These are phyloP conservation scores for Penicillium antarcticum DNA, from an alignment of 495 filamentous ascomycete genomes.

Conservation along the genomic window DNA sequence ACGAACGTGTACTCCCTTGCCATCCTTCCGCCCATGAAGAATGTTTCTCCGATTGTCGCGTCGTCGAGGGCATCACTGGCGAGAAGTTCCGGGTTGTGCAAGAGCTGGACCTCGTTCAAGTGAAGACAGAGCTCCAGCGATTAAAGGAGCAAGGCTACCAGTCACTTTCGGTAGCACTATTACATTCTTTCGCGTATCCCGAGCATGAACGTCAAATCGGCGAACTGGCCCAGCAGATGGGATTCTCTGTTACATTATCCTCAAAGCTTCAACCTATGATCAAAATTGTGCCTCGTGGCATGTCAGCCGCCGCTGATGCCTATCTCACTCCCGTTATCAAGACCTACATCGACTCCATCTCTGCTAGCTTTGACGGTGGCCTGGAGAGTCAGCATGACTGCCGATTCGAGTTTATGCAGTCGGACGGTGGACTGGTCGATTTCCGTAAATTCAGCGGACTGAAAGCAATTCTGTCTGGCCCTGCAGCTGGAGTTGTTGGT, in stretches of 20 bases:
- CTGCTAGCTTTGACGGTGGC: constrained; percentile 55
- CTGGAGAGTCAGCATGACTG: constrained; percentile 46
- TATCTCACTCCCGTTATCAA: constrained; percentile 95
- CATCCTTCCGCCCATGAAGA: constrained; percentile 62
- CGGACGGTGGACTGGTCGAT: constrained; percentile 54
- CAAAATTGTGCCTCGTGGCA: constrained; percentile 69
- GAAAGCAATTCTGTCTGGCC: constrained; percentile 57
- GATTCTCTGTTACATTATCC: constrained; percentile 55
- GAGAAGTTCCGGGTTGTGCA: constrained; percentile 51
- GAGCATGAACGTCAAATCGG: constrained; percentile 51
- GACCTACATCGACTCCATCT: constrained; percentile 90
- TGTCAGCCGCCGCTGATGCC: constrained; percentile 90
- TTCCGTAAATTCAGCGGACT: constrained; percentile 56
- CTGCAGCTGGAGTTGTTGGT: constrained; percentile 75
- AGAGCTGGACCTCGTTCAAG: constrained; percentile 33
- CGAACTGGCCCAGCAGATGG: constrained; percentile 46
- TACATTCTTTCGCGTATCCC: constrained; percentile 54
- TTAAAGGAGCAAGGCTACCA: constrained; percentile 46
- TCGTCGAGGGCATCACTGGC: constrained; percentile 47
- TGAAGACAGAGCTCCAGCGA: constrained; percentile 40
- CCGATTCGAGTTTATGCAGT: constrained; percentile 54
- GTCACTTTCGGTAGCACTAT: constrained; percentile 50
- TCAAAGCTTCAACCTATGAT: constrained; percentile 84
- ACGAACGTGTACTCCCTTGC: constrained; percentile 63
- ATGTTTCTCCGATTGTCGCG: constrained; percentile 32